Evolutionary conservation across 306 rosid species (phyloP).

Genomic region (Quercus cerris): DNA sequence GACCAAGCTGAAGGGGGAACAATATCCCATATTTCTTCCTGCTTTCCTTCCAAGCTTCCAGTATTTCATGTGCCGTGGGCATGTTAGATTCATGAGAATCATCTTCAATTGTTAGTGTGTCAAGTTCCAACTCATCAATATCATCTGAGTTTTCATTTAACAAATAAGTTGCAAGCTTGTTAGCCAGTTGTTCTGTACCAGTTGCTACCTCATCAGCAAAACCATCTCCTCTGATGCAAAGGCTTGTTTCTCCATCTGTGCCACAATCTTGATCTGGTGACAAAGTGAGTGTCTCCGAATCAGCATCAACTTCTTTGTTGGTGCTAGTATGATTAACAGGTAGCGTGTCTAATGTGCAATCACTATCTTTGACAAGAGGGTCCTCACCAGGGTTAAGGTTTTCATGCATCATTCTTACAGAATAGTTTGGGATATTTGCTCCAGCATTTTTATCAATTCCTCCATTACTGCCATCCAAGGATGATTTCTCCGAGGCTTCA

Average conservation of each 20-base stretch:
- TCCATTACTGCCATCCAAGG: slow-evolving; percentile 15
- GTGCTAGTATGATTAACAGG: slow-evolving; percentile 20
- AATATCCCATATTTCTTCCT: slow-evolving; percentile 44
- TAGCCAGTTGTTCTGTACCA: not conserved
- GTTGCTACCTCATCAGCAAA: slow-evolving; percentile 17
- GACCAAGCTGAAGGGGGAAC: slow-evolving; percentile 32
- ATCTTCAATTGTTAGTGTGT: slow-evolving; percentile 1
- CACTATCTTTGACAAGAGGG: slow-evolving; percentile 18
- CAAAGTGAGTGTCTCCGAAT: slow-evolving; percentile 10
- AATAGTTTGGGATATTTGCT: slow-evolving; percentile 15
- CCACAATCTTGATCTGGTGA: slow-evolving; percentile 21
- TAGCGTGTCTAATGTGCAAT: not conserved
- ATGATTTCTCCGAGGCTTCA: slow-evolving; percentile 6
- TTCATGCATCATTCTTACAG: slow-evolving; percentile 25
- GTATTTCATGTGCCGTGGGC: slow-evolving; percentile 66
- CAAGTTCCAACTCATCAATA: slow-evolving; percentile 30
- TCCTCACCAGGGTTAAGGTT: slow-evolving; percentile 21
- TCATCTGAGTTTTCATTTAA: slow-evolving; percentile 33
- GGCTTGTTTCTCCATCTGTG: slow-evolving; percentile 16
- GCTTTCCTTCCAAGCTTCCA: slow-evolving; percentile 70
- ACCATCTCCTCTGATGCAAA: not conserved
- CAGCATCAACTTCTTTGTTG: slow-evolving; percentile 17
- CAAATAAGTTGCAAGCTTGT: slow-evolving; percentile 24
- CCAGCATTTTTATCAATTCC: slow-evolving; percentile 19
- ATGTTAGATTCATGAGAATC: slow-evolving; percentile 4